phyloP scores from a whole-genome alignment of 345 rosid species.

The Camelina sativa region DNA sequence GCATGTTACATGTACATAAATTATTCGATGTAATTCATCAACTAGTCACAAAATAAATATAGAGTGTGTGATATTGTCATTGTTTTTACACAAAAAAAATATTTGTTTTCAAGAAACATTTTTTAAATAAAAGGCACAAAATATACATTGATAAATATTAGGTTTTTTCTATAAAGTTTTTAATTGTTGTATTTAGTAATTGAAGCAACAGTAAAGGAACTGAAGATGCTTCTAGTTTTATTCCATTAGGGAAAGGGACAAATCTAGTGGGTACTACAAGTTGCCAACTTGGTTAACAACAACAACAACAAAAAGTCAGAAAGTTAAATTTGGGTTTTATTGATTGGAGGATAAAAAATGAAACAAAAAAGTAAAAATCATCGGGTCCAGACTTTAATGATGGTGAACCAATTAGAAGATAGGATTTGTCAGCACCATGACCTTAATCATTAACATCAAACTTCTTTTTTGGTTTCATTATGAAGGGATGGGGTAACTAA shows the following conservation, averaged over 20 bases:
- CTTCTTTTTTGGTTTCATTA: constrained; percentile 15
- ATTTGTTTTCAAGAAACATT: no score
- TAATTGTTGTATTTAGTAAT: neutral
- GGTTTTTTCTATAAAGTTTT: neutral
- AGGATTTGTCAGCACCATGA: constrained; percentile 18
- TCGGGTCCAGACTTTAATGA: constrained; percentile 28
- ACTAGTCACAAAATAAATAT: neutral
- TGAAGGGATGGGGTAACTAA: neutral
- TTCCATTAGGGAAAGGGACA: constrained; percentile 35
- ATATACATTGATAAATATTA: neutral
- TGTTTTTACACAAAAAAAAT: no score
- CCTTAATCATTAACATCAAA: constrained; percentile 23
- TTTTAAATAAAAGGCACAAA: no score
- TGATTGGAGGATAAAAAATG: constrained; percentile 13
- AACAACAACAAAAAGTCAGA: neutral
- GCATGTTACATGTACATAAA: no score
- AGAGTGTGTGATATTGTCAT: no score
- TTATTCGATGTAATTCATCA: neutral
- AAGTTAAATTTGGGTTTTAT: constrained; percentile 8
- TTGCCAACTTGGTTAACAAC: constrained; percentile 37
- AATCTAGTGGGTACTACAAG: constrained; percentile 39
- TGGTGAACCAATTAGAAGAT: constrained; percentile 25
- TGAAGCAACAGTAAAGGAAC: neutral
- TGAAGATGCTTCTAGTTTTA: constrained; percentile 32
- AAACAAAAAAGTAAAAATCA: neutral